Base-by-base conservation (phyloP, 1,284 basidiomycete genomes). In the Athelia sp. region DNA sequence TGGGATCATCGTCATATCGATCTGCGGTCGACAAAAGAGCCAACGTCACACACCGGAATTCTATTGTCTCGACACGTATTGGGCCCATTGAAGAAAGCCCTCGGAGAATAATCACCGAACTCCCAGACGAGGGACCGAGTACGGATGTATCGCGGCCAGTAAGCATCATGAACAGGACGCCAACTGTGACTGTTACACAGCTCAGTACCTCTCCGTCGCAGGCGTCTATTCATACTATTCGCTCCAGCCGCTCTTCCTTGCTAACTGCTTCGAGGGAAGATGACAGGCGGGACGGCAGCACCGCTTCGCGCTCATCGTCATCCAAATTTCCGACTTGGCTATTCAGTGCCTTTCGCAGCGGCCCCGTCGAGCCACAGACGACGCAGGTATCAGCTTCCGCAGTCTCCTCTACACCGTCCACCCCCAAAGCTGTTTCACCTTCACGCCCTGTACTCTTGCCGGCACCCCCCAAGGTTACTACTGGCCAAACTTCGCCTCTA, bases 251-350 rank as follows among this genome's bases (percentile, higher is more conserved):
- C 14, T 67, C 75, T 10, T 56, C 52, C 2, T 73, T 75, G 11
- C 65, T 67, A 9, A 67, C 67, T 3, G 67, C 73, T 8, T 70
- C 72, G 21, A 67, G 59, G 47, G 21, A 52, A 50, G 43, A 61
- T 56, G 26, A 56, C 49, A 43, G 56, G 52, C 52, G 26, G 53
- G 59, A 64, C 43, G 56, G 68, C 4, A 58, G 61, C 24, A 54
- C 64, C 15, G 60, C 71, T 14, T 29, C 13, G 26, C 72, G 74
- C 21, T 61, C 66, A 1, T 53, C 81, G 9, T 70, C 75, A 6
- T 80, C 85, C 1, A 87, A 81, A 56, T 72, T 88, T 31, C 77
- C 86, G 0, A 74, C 81, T 8, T 91, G 88, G 88, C 64, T 90
- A 8, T 82, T 89, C 61, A 87, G 81, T 56, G 77, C 83, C 2